Evolutionary conservation across 306 rosid species (phyloP), one percentile per base, ranked within the genome.

Genomic region (Urtica urens): DNA sequence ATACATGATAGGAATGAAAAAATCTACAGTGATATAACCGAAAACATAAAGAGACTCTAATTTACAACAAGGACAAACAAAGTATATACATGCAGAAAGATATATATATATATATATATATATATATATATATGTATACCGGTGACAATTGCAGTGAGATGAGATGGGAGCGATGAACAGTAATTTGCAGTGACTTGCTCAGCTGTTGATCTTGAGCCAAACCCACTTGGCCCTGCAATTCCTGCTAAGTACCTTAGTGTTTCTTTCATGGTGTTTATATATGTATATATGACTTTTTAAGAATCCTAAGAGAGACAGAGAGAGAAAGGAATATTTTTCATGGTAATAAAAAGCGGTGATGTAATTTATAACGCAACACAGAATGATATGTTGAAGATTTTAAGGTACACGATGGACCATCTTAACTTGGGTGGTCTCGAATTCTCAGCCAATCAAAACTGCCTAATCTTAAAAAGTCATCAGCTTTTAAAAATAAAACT

Each of bases 151-250:
- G 87, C 95, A 18, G 95, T 85, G 25, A 85, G 83, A 59, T 53
- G 71, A 38, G 80, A 41, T 46, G 73, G 62, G 19, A 28, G 49
- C 0, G 49, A 58, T 25, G 64, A 52, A 48, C 66, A 77, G 27
- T 9, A 64, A 63, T 69, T 49, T 22, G 50, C 39, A 44, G 94
- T 75, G 40, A 85, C 95, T 75, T 90, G 85, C 19, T 90, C 99
- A 16, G 95, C 99, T 6, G 99, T 85, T 22, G 99, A 66, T 7
- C 80, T 90, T 10, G 99, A 90, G 72, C 99, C 94, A 73, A 74
- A 85, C 27, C 95, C 99, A 71, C 95, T 90, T 10, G 93, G 95
- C 45, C 99, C 99, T 64, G 99, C 83, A 51, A 84, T 57, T 76
- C 99, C 99, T 57, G 94, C 95, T 19, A 90, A 73, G 75, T 90